phyloP scores from a whole-genome alignment of 306 rosid genomes.

The Clitoria ternatea region DNA sequence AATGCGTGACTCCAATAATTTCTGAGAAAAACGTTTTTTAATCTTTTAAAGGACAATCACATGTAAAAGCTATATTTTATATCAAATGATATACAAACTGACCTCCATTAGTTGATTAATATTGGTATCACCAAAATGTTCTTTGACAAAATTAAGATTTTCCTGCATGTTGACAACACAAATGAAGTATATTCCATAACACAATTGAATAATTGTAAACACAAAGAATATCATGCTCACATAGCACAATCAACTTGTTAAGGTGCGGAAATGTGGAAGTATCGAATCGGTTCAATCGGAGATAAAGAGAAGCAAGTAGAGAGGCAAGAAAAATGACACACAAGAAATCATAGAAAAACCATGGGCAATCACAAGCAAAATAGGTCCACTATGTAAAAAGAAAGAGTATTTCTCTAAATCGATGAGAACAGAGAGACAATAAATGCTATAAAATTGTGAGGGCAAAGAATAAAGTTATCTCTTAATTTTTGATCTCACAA shows the following conservation, averaged over 20 bases:
- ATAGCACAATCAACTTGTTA: not conserved
- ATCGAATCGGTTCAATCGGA: no score
- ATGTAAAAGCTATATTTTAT: not conserved
- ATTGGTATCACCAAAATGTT: not conserved
- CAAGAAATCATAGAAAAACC: no score
- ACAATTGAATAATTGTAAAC: not conserved
- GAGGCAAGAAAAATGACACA: no score
- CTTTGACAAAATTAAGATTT: not conserved
- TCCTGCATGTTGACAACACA: not conserved
- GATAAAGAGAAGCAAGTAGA: no score
- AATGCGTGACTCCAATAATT: not conserved
- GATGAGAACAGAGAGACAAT: no score
- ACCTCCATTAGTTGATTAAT: not conserved
- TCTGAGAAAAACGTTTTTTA: not conserved
- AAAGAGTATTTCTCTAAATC: no score
- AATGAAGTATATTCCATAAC: not conserved
- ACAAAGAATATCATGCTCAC: not conserved
- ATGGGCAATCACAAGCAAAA: no score
- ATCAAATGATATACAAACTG: not conserved
- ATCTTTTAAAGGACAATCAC: not conserved
- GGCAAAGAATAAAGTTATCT: no score
- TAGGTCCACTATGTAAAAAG: no score
- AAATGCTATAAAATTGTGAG: no score
- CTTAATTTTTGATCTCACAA: no score
- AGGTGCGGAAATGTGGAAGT: no score